Evolutionary conservation across 108 stramenopile species (phyloP), one percentile per base, ranked within the genome.

Genomic region (Cyclostephanos tholiformis): DNA sequence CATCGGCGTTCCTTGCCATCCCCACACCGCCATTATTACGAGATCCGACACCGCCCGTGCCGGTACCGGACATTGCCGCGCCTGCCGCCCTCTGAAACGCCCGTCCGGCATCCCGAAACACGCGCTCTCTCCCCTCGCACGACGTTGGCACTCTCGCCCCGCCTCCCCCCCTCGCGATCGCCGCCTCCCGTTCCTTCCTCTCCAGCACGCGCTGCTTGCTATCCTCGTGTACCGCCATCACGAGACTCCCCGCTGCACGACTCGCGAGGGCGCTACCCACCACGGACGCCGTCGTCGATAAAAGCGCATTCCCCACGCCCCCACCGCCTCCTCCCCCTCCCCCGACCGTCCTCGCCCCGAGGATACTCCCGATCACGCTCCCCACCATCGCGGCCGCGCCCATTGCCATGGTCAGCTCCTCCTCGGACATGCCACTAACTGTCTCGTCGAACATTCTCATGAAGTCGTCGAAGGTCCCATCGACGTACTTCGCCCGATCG

Each of bases 341-440:
- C 23, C 53, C 65, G 19, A 56, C 64, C 19, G 69, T 72, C 39
- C 75, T 65, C 8, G 60, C 26, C 20, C 87, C 88, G 5, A 88
- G 48, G 13, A 91, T 76, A 62, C 76, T 74, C 22, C 91, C 88
- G 5, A 89, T 64, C 0, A 89, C 53, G n/a, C 83, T 65, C 2
- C 85, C 91, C 29, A 91, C 72, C 22, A 87, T 72, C 0, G 88
- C 63, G 12, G 83, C 84, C 8, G 83, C 78, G 3, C 85, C 87
- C 58, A 89, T 69, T 19, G 88, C 87, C 38, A 83, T 86, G 26
- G 82, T 78, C 1, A 91, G 67, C 11, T 91, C 91, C 23, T 72
- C 86, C 58, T 89, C 86, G 12, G 87, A 88, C 88, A 91, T 84
- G 13, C 83, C 80, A 8, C 86, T 80, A 4, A 91, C 88, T 0